These are phyloP conservation scores for Backusella liffmaniae DNA, from an alignment of 192 early-diverging fungal species.

Conservation along the genomic window DNA sequence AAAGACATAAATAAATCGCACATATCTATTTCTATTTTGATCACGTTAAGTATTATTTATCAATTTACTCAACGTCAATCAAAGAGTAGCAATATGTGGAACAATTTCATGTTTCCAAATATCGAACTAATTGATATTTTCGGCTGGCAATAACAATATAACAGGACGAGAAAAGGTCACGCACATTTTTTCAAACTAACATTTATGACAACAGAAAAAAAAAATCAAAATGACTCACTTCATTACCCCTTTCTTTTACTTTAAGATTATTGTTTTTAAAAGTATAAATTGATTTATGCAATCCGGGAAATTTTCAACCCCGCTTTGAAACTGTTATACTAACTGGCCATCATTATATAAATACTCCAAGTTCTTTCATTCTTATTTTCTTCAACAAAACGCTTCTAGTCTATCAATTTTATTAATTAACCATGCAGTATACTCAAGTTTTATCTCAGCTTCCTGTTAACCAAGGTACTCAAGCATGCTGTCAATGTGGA, in stretches of 20 bases:
- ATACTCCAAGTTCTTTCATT: conserved; percentile 3
- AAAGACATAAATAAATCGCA: not conserved
- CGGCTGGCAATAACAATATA: not conserved
- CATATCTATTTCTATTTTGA: not conserved
- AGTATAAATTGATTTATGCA: not conserved
- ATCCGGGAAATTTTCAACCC: not conserved
- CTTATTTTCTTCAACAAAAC: not conserved
- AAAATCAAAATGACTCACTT: not conserved
- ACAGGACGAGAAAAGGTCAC: not conserved
- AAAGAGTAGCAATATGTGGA: not conserved
- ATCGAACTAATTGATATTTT: not conserved
- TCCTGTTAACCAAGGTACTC: not conserved
- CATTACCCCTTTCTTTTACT: not conserved
- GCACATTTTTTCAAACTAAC: not conserved
- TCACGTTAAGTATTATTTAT: not conserved
- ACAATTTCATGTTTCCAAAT: not conserved
- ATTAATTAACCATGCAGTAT: not conserved
- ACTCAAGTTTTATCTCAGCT: not conserved
- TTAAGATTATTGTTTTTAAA: conserved; percentile 1
- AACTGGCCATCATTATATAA: not conserved
- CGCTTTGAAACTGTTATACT: not conserved
- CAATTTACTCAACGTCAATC: not conserved
- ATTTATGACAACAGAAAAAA: not conserved
- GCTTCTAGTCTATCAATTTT: not conserved
- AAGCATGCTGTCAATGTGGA: conserved; percentile 5